Evolutionary conservation across 2,329 filamentous ascomycete genomes (phyloP).

Genomic region (Aureobasidium sp.): DNA sequence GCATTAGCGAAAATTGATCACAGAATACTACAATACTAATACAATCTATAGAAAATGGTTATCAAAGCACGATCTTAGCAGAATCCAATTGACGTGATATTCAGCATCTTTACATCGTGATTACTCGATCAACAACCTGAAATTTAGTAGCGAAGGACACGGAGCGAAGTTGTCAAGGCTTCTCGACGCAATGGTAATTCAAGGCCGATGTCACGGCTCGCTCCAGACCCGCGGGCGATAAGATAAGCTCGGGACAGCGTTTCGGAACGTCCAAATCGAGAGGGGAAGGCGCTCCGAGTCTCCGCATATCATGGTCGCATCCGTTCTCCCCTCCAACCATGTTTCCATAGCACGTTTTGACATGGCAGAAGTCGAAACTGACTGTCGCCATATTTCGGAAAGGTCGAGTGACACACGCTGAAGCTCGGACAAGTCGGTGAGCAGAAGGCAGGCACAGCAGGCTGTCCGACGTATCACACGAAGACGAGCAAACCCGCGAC

Average conservation of each 20-base stretch:
- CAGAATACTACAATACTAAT: not conserved
- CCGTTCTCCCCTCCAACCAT: not conserved
- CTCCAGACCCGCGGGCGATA: not conserved
- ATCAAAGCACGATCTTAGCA: not conserved
- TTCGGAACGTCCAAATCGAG: not conserved
- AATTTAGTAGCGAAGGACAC: not conserved
- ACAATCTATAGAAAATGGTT: not conserved
- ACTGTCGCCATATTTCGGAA: not conserved
- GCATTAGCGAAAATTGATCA: not conserved
- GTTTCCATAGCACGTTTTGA: not conserved
- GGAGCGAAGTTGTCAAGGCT: not conserved
- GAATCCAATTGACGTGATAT: not conserved
- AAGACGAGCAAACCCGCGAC: constrained; percentile 5
- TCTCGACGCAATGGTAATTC: not conserved
- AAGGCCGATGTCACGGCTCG: not conserved
- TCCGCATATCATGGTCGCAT: not conserved
- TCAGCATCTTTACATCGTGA: too few species aligned
- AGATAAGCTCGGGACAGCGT: constrained; percentile 2
- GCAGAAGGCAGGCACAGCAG: not conserved
- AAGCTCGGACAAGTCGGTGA: constrained; percentile 2
- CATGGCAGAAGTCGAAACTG: not conserved
- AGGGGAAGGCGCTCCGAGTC: not conserved
- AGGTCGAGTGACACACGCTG: not conserved
- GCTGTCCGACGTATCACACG: constrained; percentile 6
- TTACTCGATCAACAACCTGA: too few species aligned